Evolutionary conservation across 2,329 filamentous ascomycete genomes (phyloP), one percentile per base, ranked within the genome.

Genomic region (Colletotrichum limetticola): DNA sequence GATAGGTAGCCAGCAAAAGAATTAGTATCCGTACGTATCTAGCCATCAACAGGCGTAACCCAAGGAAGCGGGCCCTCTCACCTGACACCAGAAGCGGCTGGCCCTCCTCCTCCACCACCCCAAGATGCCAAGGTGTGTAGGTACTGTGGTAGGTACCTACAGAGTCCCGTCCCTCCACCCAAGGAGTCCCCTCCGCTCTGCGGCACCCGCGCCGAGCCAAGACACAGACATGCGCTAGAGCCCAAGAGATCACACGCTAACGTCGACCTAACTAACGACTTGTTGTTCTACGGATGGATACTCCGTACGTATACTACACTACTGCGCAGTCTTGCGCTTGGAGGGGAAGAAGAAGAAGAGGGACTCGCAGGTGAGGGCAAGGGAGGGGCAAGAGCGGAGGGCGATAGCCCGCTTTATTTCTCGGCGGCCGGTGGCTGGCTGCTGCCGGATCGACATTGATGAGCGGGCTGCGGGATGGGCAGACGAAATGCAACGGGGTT

Each of bases 401-500:
- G 42, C 32, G 8, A 49, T 8, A 53, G 42, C 42, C 46, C 60
- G 66, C 46, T 63, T 37, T 63, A 49, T 28, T 46, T 19, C 28
- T 63, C 42, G 53, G 35, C 11, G 67, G 42, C 30, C 55, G 59
- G 46, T 72, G 59, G 70, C 70, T 72, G 66, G 60, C 55, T 70
- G 70, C 70, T 70, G 66, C 70, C 70, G 70, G 70, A 72, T 72
- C 70, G 60, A 70, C 70, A 56, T 26, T 16, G 46, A 59, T 9
- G 42, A 49, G 42, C 42, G 19, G 42, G 42, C 16, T 49, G 42
- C 56, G 66, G 60, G 66, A 61, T 37, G 52, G 49, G 52, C 7
- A 72, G 32, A 28, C 53, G 22, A 57, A n/a, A 61, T 70, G 60
- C 66, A 65, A 66, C 66, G 46, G 60, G 66, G 55, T 60, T 22